Base-by-base conservation (phyloP, 495 filamentous ascomycete genomes). In the Umbilicaria muhlenbergii region DNA sequence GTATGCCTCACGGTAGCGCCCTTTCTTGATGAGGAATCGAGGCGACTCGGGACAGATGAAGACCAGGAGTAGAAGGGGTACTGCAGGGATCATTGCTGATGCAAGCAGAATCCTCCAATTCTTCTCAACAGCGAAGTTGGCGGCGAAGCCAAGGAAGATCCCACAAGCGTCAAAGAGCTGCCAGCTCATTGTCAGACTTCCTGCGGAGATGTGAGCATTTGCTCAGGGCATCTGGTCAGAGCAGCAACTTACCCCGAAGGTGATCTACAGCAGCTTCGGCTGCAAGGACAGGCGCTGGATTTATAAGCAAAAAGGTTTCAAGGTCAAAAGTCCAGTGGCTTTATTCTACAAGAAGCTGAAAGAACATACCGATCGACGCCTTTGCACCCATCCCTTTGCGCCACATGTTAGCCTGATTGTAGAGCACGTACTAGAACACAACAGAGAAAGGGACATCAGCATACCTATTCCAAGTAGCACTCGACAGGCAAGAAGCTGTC, bases 351-450 rank as follows among this genome's bases (percentile, higher is more conserved):
- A 14, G 10, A 44, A 44, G 0, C 40, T 43, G 36, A 47, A 33
- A 4, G 47, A 50, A 19, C 48, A 45, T 34, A n/a, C n/a, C n/a
- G n/a, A n/a, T n/a, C n/a, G n/a, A n/a, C n/a, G n/a, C n/a, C n/a
- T 53, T 53, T 19, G 51, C 47, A 13, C 51, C 51, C 51, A 53
- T 53, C 8, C 51, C 51, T 35, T 51, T 53, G 6, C 51, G 19
- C 33, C 5, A 24, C 14, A 39, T 21, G 32, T 17, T 6, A 5
- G 2, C 13, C 1, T 0, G 12, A 2, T 39, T 5, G 4, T 24
- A 11, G 12, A 44, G 21, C 11, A 13, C 33, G 10, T 24, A 44
- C 34, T 24, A 44, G 11, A 42, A n/a, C n/a, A n/a, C n/a, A n/a
- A n/a, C n/a, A n/a, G n/a, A n/a, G n/a, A n/a, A n/a, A n/a, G n/a